These are phyloP conservation scores for Argentina anserina DNA, from an alignment of 306 rosid species.

Conservation along the genomic window DNA sequence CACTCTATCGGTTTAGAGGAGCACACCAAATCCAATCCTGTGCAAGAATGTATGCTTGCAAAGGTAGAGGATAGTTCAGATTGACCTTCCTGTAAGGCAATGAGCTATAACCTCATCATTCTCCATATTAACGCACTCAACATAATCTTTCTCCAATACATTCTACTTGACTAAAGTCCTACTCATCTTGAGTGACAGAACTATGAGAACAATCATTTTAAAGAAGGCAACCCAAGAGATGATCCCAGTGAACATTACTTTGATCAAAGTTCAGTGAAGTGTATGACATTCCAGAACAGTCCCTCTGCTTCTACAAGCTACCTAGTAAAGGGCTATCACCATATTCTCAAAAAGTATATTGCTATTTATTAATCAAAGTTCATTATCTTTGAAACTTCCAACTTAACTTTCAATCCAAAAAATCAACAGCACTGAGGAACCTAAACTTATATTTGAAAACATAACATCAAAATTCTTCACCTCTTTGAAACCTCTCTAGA, in stretches of 20 bases:
- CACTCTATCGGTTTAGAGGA: too few relatives aligned
- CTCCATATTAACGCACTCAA: conserved; percentile 46
- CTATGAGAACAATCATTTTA: conserved; percentile 48
- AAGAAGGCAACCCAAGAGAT: conserved; percentile 60
- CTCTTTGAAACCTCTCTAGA: not conserved
- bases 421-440: not conserved
- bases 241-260: conserved; percentile 74
- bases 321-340: conserved; percentile 11
- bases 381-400: too few relatives aligned
- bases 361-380: not conserved
- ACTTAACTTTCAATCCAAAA: not conserved
- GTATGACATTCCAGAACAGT: conserved; percentile 17
- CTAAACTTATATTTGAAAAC: not conserved
- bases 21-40: too few relatives aligned
- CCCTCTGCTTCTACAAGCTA: conserved; percentile 15
- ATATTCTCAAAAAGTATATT: not conserved
- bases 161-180: conserved; percentile 53
- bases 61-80: conserved; percentile 49
- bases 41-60: too few relatives aligned
- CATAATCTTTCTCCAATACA: conserved; percentile 63
- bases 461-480: not conserved
- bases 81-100: conserved; percentile 71
- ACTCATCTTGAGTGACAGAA: conserved; percentile 46
- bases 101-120: conserved; percentile 78
- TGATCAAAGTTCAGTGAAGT: conserved; percentile 44